Conservation (phyloP, 345 rosid genomes). For the Brassica nigra region DNA sequence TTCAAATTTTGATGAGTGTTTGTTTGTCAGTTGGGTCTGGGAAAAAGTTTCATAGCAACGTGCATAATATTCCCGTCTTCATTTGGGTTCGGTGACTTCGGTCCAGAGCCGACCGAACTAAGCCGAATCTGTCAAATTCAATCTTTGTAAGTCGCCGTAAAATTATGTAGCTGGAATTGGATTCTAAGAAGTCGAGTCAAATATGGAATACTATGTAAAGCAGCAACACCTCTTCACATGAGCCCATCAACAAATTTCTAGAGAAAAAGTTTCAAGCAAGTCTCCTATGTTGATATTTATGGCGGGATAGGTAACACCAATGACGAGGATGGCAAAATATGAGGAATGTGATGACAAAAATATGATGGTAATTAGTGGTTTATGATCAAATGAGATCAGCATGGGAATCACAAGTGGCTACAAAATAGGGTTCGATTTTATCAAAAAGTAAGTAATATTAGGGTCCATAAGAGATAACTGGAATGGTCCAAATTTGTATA, state of each 20-base stretch:
- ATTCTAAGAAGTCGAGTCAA: background rate
- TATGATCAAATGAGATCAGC: constrained; percentile 8
- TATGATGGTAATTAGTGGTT: background rate
- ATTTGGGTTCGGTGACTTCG: background rate
- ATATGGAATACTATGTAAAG: background rate
- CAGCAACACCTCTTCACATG: background rate
- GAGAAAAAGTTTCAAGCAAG: background rate
- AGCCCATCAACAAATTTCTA: background rate
- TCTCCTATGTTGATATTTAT: constrained; percentile 25
- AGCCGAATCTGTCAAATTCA: background rate
- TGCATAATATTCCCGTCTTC: background rate
- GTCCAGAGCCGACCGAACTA: background rate
- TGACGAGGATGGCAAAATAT: constrained; percentile 26
- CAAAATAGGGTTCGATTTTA: constrained; percentile 26
- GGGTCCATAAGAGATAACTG: constrained; percentile 33
- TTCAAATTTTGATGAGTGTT: background rate
- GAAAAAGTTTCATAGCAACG: background rate
- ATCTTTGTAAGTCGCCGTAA: background rate
- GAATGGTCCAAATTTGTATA: constrained; percentile 38
- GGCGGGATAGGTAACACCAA: background rate
- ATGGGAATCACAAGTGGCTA: constrained; percentile 10
- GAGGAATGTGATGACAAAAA: background rate
- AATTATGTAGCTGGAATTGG: background rate
- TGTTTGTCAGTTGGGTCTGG: background rate
- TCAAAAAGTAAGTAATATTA: constrained; percentile 10